Evolutionary conservation across 78 protist species (phyloP), one percentile per base, ranked within the genome.

Genomic region (Cyanophora paradoxa): DNA sequence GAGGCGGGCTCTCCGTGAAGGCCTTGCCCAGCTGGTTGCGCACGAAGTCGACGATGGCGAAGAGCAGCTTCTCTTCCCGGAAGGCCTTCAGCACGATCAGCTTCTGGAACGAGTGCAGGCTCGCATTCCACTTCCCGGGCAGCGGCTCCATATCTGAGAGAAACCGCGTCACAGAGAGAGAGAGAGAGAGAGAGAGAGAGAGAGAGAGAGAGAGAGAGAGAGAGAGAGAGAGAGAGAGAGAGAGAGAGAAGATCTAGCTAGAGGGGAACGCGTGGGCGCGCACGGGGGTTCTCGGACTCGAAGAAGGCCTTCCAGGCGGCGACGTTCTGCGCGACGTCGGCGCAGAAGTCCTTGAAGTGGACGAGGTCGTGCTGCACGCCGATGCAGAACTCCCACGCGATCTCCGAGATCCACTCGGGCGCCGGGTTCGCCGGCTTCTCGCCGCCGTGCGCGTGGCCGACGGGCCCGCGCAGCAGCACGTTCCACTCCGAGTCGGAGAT

Each of bases 391-490:
- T 50, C n/a, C 76, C 76, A 70, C 62, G 8, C 50, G 39, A 20
- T 19, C 24, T 17, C 36, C 33, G 44, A 14, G 19, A 70, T 54
- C 76, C 76, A 70, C 19, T 33, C 50, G 67, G 67, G 67, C n/a
- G 2, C 76, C 16, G 59, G 57, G 71, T 64, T 34, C 34, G 5
- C 34, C 24, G 76, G 76, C 10, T 3, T 13, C 31, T 37, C 24
- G n/a, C 17, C 16, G 66, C 63, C 56, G 72, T 41, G 17, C 67
- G 11, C 54, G 28, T 41, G 64, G 17, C 58, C 48, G 34, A 70
- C 81, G 5, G 75, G 3, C 52, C 89, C 92, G 3, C 84, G 81
- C 17, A 85, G 67, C n/a, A 92, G n/a, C 31, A 78, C n/a, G 36
- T 7, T 11, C 93, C 91, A 87, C 66, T 86, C 90, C 20, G 66